phyloP scores from a whole-genome alignment of 1,284 basidiomycete species.

The Tylopilus orsonianus region DNA sequence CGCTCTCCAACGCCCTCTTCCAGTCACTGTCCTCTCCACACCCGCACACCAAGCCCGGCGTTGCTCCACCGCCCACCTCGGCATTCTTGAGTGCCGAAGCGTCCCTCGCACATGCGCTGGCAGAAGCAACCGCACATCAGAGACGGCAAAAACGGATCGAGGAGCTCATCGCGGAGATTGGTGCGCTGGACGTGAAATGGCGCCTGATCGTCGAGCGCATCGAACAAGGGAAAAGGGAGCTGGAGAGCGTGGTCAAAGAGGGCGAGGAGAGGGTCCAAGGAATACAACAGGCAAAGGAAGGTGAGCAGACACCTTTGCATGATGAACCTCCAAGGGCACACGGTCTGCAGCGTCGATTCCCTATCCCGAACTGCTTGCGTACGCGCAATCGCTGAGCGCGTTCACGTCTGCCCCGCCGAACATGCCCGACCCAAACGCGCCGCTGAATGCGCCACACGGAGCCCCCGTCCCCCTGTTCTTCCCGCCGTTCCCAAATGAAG shows the following conservation, averaged over 20 bases:
- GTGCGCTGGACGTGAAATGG: slow-evolving; percentile 65
- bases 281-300: slow-evolving; percentile 68
- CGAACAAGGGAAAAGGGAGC: slow-evolving; percentile 60
- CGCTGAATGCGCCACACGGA: slow-evolving; percentile 50
- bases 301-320: slow-evolving; percentile 37
- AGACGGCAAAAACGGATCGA: slow-evolving; percentile 73
- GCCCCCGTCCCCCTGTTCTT: slow-evolving; percentile 76
- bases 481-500: slow-evolving; percentile 84
- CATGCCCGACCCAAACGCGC: slow-evolving; percentile 59
- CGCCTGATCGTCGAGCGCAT: slow-evolving; percentile 62
- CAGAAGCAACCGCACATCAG: slow-evolving; percentile 69
- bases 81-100: slow-evolving; percentile 63
- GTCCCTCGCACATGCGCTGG: slow-evolving; percentile 59
- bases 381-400: slow-evolving; percentile 76
- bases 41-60: slow-evolving; percentile 56
- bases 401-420: slow-evolving; percentile 84
- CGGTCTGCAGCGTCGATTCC: slow-evolving; percentile 61
- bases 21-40: slow-evolving; percentile 61
- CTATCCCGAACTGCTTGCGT: slow-evolving; percentile 75
- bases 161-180: slow-evolving; percentile 63
- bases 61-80: slow-evolving; percentile 55
- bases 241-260: slow-evolving; percentile 68
- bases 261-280: slow-evolving; percentile 68
- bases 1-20: slow-evolving; percentile 69
- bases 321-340: slow-evolving; percentile 4